phyloP scores from a whole-genome alignment of 495 filamentous ascomycete genomes.

The Penicillium psychrofluorescens region DNA sequence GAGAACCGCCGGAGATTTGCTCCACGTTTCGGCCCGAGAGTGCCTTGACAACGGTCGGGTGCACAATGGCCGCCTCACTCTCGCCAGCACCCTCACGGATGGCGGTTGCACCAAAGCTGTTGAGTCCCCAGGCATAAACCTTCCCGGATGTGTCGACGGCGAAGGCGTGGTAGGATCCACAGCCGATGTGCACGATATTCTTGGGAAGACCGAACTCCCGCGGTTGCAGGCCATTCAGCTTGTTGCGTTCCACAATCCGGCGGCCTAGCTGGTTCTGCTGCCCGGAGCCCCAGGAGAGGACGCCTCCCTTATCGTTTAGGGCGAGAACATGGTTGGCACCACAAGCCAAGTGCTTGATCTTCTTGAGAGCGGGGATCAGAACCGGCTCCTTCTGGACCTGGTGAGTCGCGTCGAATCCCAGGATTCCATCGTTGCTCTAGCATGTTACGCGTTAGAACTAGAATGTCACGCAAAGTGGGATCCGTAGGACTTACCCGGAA shows the following conservation, averaged over 20 bases:
- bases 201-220: slow-evolving; percentile 61
- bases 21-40: slow-evolving; percentile 42
- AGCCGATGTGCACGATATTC: slow-evolving; percentile 45
- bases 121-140: slow-evolving; percentile 80
- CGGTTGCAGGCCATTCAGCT: slow-evolving; percentile 54
- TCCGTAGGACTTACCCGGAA: slow-evolving; percentile 45
- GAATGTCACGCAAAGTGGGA: too few relatives aligned
- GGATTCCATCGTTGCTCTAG: slow-evolving; percentile 50
- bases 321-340: slow-evolving; percentile 60
- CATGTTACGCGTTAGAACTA: slow-evolving; percentile 8
- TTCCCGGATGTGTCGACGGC: slow-evolving; percentile 64
- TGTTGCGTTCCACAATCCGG: slow-evolving; percentile 50
- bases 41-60: slow-evolving; percentile 52
- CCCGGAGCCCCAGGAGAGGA: slow-evolving; percentile 57
- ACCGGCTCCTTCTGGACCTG: slow-evolving; percentile 41
- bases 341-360: slow-evolving; percentile 47
- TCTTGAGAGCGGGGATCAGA: slow-evolving; percentile 44
- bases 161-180: slow-evolving; percentile 56
- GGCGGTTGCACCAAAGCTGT: slow-evolving; percentile 79
- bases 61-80: slow-evolving; percentile 49
- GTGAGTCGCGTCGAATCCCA: slow-evolving; percentile 42
- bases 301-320: slow-evolving; percentile 45
- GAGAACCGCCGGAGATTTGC: slow-evolving; percentile 46
- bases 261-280: slow-evolving; percentile 60
- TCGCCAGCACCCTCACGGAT: slow-evolving; percentile 62